phyloP scores from a whole-genome alignment of 163 green algal species.

The Volvox carteri region DNA sequence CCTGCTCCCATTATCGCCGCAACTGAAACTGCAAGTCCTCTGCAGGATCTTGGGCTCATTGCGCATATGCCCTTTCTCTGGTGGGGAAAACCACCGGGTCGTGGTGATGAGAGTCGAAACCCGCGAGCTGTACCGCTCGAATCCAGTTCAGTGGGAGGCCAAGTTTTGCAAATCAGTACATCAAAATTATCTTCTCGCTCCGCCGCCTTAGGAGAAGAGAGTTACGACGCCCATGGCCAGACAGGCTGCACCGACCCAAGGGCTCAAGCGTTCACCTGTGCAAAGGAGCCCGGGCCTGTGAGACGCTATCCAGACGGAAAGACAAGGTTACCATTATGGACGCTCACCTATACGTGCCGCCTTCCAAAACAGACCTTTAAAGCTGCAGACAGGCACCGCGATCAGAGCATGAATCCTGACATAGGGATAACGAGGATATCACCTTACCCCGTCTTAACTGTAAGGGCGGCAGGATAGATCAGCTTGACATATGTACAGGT shows the following conservation, averaged over 20 bases:
- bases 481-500: constrained; percentile 96
- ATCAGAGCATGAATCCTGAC: not conserved
- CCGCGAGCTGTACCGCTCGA: no score
- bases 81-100: no score
- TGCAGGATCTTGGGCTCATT: no score
- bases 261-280: constrained; percentile 50
- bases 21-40: no score
- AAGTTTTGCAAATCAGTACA: no score
- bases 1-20: no score
- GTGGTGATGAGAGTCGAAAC: no score
- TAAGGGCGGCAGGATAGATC: constrained; percentile 74
- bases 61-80: no score
- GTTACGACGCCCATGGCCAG: constrained; percentile 38
- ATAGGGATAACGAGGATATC: not conserved
- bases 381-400: constrained; percentile 66
- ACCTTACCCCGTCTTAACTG: constrained; percentile 74
- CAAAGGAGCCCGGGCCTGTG: not conserved
- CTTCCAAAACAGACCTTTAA: constrained; percentile 93
- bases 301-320: not conserved
- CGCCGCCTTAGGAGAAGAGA: constrained; percentile 21
- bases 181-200: not conserved
- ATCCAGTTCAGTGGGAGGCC: no score
- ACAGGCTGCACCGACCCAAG: constrained; percentile 48
- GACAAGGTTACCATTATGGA: not conserved
- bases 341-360: constrained; percentile 83